phyloP scores from a whole-genome alignment of 306 rosid species.

The Dryas octopetala region DNA sequence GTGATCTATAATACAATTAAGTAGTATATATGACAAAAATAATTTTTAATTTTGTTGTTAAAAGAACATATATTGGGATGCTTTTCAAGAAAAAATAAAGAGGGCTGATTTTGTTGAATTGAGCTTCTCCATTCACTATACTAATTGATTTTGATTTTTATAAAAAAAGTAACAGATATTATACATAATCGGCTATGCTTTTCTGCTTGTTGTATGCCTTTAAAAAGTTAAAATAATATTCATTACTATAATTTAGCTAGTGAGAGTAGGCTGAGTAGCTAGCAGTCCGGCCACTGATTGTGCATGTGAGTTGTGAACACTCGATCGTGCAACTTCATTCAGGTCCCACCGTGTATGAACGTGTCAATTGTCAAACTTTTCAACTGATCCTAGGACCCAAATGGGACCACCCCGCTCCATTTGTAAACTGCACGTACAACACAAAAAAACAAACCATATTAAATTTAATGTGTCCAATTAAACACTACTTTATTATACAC shows the following conservation, averaged over 20 bases:
- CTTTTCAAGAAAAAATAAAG: too few species aligned
- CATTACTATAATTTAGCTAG: background rate
- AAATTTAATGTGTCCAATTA: background rate
- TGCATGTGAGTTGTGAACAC: conserved; percentile 14
- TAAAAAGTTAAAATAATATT: background rate
- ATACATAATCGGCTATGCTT: background rate
- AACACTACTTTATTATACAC: too few species aligned
- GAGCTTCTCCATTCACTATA: too few species aligned
- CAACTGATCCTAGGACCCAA: background rate
- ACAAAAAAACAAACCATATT: background rate
- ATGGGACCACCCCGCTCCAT: background rate
- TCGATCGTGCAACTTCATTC: background rate
- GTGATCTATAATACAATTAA: too few species aligned
- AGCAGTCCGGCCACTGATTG: background rate
- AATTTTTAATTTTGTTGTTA: too few species aligned
- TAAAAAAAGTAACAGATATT: too few species aligned
- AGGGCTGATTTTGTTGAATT: too few species aligned
- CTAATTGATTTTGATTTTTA: too few species aligned
- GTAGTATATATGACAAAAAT: too few species aligned
- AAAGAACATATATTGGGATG: too few species aligned
- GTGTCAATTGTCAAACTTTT: background rate
- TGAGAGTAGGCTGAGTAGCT: too few species aligned
- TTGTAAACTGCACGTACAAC: background rate
- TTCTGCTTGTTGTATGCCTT: background rate
- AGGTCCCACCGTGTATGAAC: background rate